These are phyloP conservation scores for Rhypophila decipiens DNA, from an alignment of 495 filamentous ascomycete genomes.

Conservation along the genomic window DNA sequence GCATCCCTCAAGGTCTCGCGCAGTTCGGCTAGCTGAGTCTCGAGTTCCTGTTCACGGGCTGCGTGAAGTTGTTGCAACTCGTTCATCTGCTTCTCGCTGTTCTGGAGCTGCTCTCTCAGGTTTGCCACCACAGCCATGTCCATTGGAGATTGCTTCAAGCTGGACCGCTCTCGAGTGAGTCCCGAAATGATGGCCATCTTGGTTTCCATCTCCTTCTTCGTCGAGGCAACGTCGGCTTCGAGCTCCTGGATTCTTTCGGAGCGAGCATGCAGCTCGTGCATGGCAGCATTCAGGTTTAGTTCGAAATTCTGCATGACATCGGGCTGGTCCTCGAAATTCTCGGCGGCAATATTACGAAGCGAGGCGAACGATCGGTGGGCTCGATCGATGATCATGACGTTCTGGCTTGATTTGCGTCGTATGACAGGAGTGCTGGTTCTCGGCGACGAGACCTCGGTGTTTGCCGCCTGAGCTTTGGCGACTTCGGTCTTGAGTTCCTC, in stretches of 20 bases:
- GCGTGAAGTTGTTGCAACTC: conserved; percentile 66
- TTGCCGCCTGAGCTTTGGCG: conserved; percentile 60
- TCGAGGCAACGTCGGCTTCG: conserved; percentile 73
- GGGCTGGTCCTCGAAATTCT: conserved; percentile 75
- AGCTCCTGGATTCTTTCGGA: conserved; percentile 86
- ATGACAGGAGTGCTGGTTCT: conserved; percentile 62
- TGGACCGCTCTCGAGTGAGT: conserved; percentile 83
- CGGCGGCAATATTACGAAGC: conserved; percentile 76
- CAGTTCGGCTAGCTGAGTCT: conserved; percentile 61
- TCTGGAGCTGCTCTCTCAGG: conserved; percentile 78
- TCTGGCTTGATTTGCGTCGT: conserved; percentile 90
- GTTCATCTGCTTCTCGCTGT: conserved; percentile 74
- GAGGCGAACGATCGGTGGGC: conserved; percentile 88
- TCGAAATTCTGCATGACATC: conserved; percentile 91
- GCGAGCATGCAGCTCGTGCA: conserved; percentile 82
- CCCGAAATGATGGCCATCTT: conserved; percentile 94
- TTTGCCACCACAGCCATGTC: conserved; percentile 89
- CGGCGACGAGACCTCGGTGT: conserved; percentile 55
- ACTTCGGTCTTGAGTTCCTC: conserved; percentile 85
- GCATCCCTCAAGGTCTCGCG: conserved; percentile 48
- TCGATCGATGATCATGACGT: conserved; percentile 80
- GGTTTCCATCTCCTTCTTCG: conserved; percentile 92
- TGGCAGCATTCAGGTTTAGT: conserved; percentile 79
- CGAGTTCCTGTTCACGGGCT: conserved; percentile 65
- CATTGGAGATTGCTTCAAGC: conserved; percentile 76